Evolutionary conservation across 23 red algal species (phyloP).

Genomic region (Pyropia yezoensis): DNA sequence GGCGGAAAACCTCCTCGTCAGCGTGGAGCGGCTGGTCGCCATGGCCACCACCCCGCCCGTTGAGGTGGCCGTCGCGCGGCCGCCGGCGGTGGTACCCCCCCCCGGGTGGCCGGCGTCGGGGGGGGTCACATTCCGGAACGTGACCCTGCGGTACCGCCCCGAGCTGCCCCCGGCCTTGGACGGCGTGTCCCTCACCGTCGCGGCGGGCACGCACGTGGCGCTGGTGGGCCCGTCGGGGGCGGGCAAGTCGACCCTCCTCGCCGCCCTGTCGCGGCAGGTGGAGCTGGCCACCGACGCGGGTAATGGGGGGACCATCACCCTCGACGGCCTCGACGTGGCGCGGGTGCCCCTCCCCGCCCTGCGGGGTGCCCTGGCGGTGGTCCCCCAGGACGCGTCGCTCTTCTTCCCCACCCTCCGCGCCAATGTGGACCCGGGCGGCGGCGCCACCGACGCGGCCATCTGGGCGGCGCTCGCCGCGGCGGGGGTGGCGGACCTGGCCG

Average conservation of each 20-base stretch:
- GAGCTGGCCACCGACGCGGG: constrained; percentile 3
- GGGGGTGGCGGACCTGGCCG: neutral
- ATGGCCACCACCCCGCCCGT: constrained; percentile 1
- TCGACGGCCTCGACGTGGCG: constrained; percentile 33
- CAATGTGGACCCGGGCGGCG: constrained; percentile 44
- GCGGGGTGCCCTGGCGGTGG: constrained; percentile 14
- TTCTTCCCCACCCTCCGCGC: constrained; percentile 28
- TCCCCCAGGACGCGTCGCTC: constrained; percentile 29
- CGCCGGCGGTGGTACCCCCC: neutral
- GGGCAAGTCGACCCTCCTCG: constrained; percentile 69
- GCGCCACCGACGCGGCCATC: constrained; percentile 15
- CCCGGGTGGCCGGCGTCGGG: constrained; percentile 53
- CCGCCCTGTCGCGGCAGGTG: constrained; percentile 59
- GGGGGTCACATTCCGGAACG: constrained; percentile 45
- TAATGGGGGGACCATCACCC: neutral
- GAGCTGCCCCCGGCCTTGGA: constrained; percentile 66
- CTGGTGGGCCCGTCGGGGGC: constrained; percentile 86
- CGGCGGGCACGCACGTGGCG: constrained; percentile 38
- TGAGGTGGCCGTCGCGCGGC: neutral
- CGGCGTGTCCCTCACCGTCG: constrained; percentile 39
- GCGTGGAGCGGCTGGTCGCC: constrained; percentile 33
- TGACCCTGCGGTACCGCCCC: constrained; percentile 73
- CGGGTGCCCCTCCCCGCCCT: constrained; percentile 15
- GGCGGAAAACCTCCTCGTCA: constrained; percentile 41
- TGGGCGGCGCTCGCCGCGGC: constrained; percentile 10